A percentile compares a stretch with the other conserved stretches of the same genome.
Evolutionary conservation across 2,329 filamentous ascomycete genomes (phyloP).

Genomic region (Gliomastix tumulicola): DNA sequence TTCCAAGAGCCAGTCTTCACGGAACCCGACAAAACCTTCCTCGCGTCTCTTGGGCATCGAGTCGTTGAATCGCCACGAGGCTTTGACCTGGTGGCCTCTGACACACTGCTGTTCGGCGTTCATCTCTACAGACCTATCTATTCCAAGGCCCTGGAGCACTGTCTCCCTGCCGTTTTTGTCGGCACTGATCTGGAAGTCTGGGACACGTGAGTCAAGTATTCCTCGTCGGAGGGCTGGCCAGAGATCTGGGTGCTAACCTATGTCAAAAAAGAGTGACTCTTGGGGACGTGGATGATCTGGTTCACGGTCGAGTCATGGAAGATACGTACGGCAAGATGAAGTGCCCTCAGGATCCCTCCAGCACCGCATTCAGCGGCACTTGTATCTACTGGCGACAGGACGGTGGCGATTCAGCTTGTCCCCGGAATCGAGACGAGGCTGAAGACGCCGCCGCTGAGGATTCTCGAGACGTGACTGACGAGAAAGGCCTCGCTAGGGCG

Average conservation of each 20-base stretch:
- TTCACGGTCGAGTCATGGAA: slow-evolving; percentile 16
- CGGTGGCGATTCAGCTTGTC: neutral
- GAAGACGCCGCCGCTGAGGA: too few relatives aligned
- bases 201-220: slow-evolving; percentile 38
- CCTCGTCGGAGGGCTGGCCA: neutral
- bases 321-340: slow-evolving; percentile 7
- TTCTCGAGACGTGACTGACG: neutral
- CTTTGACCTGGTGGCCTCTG: slow-evolving; percentile 37
- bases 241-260: slow-evolving; percentile 3
- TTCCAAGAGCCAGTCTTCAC: slow-evolving; percentile 51
- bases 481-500: neutral
- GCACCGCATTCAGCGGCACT: slow-evolving; percentile 15
- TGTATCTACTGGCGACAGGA: slow-evolving; percentile 14
- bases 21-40: slow-evolving; percentile 39
- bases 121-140: slow-evolving; percentile 53
- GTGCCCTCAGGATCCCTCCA: slow-evolving; percentile 13
- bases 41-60: slow-evolving; percentile 45
- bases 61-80: slow-evolving; percentile 45
- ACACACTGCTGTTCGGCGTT: slow-evolving; percentile 53
- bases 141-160: slow-evolving; percentile 35
- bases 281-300: slow-evolving; percentile 12
- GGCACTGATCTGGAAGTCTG: slow-evolving; percentile 47
- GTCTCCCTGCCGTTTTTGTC: slow-evolving; percentile 47
- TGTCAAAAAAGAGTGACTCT: slow-evolving; percentile 5
- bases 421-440: neutral